Evolutionary conservation across 2,329 filamentous ascomycete species (phyloP), one percentile per base, ranked within the genome.

Genomic region (Colletotrichum lindemuthianum): DNA sequence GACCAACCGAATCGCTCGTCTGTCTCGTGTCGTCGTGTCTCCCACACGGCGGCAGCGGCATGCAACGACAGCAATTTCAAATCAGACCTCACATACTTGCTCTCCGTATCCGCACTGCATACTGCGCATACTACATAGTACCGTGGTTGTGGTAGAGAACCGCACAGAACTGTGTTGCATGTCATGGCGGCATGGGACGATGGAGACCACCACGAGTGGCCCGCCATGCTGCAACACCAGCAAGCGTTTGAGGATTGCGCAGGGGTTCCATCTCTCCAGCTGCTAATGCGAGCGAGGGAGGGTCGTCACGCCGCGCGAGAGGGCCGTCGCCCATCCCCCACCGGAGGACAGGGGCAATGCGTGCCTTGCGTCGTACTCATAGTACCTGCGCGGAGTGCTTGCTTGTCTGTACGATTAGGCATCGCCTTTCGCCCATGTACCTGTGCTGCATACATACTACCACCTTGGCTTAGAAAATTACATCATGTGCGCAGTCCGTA

Each of bases 191-290:
- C 50, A 68, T 59, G 59, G 59, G 56, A 60, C 45, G 59, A 68
- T 16, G 51, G 53, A 40, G 56, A 65, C 36, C 59, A 59, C 5
- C 24, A 24, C 24, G 24, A 24, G 24, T 24, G 59, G 39, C 50
- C 61, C 52, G 61, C 51, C 45, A 13, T 60, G 58, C 45, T 65
- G 58, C 51, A 61, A 67, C 55, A 39, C 63, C 57, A 57, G 44
- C 61, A 52, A 52, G 53, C n/a, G 69, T 71, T 71, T 70, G 67
- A 70, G 69, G 56, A 63, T 59, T 55, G 50, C 69, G 68, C 68
- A 70, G 63, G 68, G 69, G 69, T 58, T 65, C 61, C 57, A 65
- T 65, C 58, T 40, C 61, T 65, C 58, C 34, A 45, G 58, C 57
- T 50, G 36, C 52, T 49, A 10, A 36, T 39, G 53, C 63, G 53